These are phyloP conservation scores for Aspergillus clavatus DNA, from an alignment of 2,329 filamentous ascomycete species.

Conservation along the genomic window DNA sequence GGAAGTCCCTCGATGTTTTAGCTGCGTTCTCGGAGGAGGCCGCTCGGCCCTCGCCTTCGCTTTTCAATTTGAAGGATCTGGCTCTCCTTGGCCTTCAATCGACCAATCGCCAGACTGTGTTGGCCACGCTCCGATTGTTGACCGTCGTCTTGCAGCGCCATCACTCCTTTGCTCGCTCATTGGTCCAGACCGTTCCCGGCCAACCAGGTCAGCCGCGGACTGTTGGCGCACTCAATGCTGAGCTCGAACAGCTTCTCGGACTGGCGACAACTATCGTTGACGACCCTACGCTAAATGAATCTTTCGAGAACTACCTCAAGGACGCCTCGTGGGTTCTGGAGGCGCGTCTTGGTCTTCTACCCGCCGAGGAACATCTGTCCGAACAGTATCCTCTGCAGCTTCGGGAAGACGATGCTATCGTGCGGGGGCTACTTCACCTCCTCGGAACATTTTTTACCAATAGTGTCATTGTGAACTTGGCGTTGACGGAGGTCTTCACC, in stretches of 20 bases:
- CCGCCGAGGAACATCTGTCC: slow-evolving; percentile 25
- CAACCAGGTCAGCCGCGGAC: slow-evolving; percentile 29
- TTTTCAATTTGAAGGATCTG: slow-evolving; percentile 92
- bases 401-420: slow-evolving; percentile 57
- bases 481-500: slow-evolving; percentile 76
- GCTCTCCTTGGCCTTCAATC: slow-evolving; percentile 81
- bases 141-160: slow-evolving; percentile 83
- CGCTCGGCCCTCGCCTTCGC: slow-evolving; percentile 71
- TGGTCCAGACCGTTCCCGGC: slow-evolving; percentile 56
- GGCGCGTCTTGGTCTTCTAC: slow-evolving; percentile 32
- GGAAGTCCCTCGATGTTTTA: slow-evolving; percentile 84
- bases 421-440: slow-evolving; percentile 51
- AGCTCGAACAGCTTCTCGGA: slow-evolving; percentile 35
- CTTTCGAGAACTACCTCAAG: slow-evolving; percentile 42
- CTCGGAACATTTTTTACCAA: slow-evolving; percentile 83
- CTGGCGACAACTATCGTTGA: slow-evolving; percentile 36
- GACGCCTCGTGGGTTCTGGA: slow-evolving; percentile 51
- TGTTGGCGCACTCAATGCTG: slow-evolving; percentile 38
- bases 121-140: slow-evolving; percentile 80
- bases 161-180: slow-evolving; percentile 69
- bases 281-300: slow-evolving; percentile 36
- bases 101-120: slow-evolving; percentile 79
- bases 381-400: slow-evolving; percentile 62
- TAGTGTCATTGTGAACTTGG: slow-evolving; percentile 83
- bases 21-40: slow-evolving; percentile 71